phyloP scores from a whole-genome alignment of 192 early-diverging fungal species.

The Entomortierella parvispora region DNA sequence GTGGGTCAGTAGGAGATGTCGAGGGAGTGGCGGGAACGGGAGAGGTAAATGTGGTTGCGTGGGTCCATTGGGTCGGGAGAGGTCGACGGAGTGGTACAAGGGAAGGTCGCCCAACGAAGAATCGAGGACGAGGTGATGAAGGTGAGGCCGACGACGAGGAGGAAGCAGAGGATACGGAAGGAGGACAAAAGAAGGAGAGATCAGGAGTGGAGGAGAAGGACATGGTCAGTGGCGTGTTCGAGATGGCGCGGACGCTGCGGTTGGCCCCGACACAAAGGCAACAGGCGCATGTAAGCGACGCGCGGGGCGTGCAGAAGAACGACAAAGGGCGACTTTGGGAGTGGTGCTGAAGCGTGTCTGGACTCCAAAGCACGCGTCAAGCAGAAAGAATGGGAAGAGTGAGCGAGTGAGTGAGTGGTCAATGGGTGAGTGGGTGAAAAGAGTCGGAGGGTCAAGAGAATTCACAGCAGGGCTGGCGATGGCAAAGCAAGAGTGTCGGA shows the following conservation, averaged over 20 bases:
- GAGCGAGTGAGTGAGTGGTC: too few species aligned
- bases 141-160: constrained; percentile 1
- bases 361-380: too few species aligned
- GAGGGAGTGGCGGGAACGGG: constrained; percentile 7
- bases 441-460: too few species aligned
- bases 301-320: constrained; percentile 13
- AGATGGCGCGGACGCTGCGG: constrained; percentile 9
- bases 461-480: too few species aligned
- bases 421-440: too few species aligned
- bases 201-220: too few species aligned
- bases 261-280: constrained; percentile 11
- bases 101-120: not conserved
- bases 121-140: not conserved
- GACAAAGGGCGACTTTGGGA: not conserved
- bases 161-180: too few species aligned
- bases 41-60: constrained; percentile 14
- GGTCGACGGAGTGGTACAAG: not conserved
- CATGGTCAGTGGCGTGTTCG: constrained; percentile 15
- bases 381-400: too few species aligned
- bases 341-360: constrained; percentile 4
- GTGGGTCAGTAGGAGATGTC: constrained; percentile 8
- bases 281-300: constrained; percentile 23
- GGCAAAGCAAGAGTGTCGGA: too few species aligned
- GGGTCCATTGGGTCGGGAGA: not conserved
- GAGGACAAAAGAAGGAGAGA: constrained; percentile 6